Percentiles rank a stretch among this genome's conserved stretches.
These are phyloP conservation scores for Hemileccinum rubropunctum DNA, from an alignment of 768 basidiomycete species.

Conservation along the genomic window DNA sequence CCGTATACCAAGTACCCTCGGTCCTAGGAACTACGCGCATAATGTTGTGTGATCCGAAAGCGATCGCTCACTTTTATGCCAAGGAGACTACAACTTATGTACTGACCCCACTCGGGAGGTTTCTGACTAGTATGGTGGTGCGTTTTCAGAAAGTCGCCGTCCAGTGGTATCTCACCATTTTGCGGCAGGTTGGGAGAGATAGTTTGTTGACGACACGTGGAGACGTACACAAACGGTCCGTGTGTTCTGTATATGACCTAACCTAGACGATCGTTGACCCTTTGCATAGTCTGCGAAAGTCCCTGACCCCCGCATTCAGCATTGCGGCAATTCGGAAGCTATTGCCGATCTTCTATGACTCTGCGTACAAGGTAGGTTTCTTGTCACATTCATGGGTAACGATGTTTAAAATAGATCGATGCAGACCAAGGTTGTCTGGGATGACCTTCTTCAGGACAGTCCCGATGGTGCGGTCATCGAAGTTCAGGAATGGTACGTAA, in stretches of 20 bases:
- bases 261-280: neutral
- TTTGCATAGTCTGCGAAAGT: slow-evolving; percentile 30
- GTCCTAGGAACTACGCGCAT: slow-evolving; percentile 37
- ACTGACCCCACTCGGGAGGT: slow-evolving; percentile 21
- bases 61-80: slow-evolving; percentile 50
- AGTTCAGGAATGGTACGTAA: slow-evolving; percentile 43
- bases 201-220: slow-evolving; percentile 20
- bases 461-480: slow-evolving; percentile 39
- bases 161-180: neutral
- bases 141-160: neutral
- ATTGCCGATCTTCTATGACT: slow-evolving; percentile 37
- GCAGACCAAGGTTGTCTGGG: slow-evolving; percentile 32
- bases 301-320: slow-evolving; percentile 39
- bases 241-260: neutral
- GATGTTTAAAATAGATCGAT: neutral
- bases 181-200: slow-evolving; percentile 5
- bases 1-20: slow-evolving; percentile 42
- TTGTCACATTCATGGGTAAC: neutral
- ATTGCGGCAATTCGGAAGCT: slow-evolving; percentile 37
- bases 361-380: slow-evolving; percentile 36
- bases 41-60: slow-evolving; percentile 47
- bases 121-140: slow-evolving; percentile 32
- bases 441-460: slow-evolving; percentile 20
- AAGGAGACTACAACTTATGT: slow-evolving; percentile 45
- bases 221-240: slow-evolving; percentile 15